Evolutionary conservation across 768 basidiomycete genomes (phyloP), one percentile per base, ranked within the genome.

Genomic region (Arthromyces matolae): DNA sequence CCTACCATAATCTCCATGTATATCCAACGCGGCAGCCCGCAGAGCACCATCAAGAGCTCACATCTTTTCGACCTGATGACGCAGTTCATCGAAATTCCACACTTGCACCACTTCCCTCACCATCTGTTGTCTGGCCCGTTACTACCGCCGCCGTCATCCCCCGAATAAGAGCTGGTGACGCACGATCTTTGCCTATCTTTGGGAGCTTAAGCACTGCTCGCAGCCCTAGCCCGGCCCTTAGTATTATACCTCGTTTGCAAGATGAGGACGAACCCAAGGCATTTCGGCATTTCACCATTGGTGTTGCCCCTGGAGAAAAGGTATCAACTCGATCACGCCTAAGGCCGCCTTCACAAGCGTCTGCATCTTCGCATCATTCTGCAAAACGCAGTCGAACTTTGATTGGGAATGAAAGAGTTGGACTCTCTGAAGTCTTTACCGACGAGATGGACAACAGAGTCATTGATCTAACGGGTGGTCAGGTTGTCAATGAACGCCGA

Each of bases 281-380:
- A 14, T 65, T 71, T 51, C 52, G 66, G 20, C 46, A 64, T 3
- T 76, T 78, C 48, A 71, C 71, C 7, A 73, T 80, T 28, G 80
- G 80, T 0, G 52, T 80, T 3, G 48, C 60, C 4, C 57, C 62
- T 18, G 53, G 54, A 5, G 60, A 60, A 14, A 49, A 43, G 12
- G 51, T 69, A 13, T 61, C 14, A 7, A 32, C 69, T 2, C 62
- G 64, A 12, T 33, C 61, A 22, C 65, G 65, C 14, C 65, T 65
- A 22, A 56, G 65, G 48, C 62, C 63, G 34, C 63, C 57, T 37
- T 66, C 64, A 27, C 24, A 20, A 24, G 20, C 49, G 24, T 39
- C 39, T 12, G 42, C 47, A 1, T 10, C n/a, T 38, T 45, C 45
- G 4, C 34, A 36, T 46, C 24, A 29, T 9, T 28, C 41, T 12